phyloP scores from a whole-genome alignment of 2,329 filamentous ascomycete genomes.

The Phyllosticta citrichinensis region DNA sequence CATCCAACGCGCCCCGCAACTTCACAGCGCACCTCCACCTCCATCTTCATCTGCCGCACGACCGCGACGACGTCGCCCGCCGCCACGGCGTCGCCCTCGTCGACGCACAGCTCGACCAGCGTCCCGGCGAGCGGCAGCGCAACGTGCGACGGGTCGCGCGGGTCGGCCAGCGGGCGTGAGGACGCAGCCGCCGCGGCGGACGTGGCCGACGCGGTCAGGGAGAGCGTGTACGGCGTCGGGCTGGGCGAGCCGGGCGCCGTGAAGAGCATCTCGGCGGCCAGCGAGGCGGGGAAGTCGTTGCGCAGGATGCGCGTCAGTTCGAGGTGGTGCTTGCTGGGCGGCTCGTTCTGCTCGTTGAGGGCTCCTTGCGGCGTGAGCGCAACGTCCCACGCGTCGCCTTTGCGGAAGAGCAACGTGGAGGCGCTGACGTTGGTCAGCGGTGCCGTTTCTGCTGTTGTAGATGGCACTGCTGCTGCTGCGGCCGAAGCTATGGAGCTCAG shows the following conservation, averaged over 20 bases:
- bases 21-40: conserved; percentile 49
- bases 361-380: conserved; percentile 22
- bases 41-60: conserved; percentile 56
- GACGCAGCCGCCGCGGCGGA: conserved; percentile 30
- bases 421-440: conserved; percentile 6
- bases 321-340: conserved; percentile 33
- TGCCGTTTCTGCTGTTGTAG: neutral
- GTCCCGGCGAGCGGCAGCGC: conserved; percentile 48
- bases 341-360: conserved; percentile 2
- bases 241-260: conserved; percentile 24
- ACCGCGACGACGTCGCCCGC: neutral
- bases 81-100: conserved; percentile 33
- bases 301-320: conserved; percentile 44
- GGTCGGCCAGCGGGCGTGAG: conserved; percentile 40
- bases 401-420: conserved; percentile 42
- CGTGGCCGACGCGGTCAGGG: conserved; percentile 34
- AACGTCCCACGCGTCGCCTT: conserved; percentile 50
- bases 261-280: conserved; percentile 44
- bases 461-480: neutral
- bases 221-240: conserved; percentile 35
- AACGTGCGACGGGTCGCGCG: conserved; percentile 41
- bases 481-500: neutral
- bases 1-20: conserved; percentile 40
- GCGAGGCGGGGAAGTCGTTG: conserved; percentile 49
- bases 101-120: conserved; percentile 2